Conservation (phyloP, 129 eudicot species). For the Calendula officinalis region DNA sequence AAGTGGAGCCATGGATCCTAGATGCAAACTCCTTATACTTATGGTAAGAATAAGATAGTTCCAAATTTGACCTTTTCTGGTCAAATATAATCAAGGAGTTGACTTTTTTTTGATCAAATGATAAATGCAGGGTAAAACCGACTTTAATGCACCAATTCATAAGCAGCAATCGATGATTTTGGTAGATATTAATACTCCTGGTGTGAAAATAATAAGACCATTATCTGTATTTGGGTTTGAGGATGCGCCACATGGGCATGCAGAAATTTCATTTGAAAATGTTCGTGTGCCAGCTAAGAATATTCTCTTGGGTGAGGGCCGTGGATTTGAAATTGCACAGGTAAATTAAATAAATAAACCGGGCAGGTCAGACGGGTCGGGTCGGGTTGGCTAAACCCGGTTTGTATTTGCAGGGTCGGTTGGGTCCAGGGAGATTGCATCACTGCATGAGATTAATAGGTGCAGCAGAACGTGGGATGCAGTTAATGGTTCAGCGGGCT, state of each 20-base stretch:
- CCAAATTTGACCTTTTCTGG: background rate
- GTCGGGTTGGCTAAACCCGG: background rate
- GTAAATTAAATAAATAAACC: constrained; percentile 18
- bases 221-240: constrained; percentile 92
- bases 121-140: constrained; percentile 78
- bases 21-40: constrained; percentile 88
- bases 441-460: constrained; percentile 95
- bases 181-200: constrained; percentile 80
- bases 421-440: constrained; percentile 97
- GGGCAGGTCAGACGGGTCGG: no score
- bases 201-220: constrained; percentile 63
- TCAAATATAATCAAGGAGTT: constrained; percentile 13
- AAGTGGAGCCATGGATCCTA: constrained; percentile 99
- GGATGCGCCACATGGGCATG: constrained; percentile 99
- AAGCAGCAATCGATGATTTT: constrained; percentile 92
- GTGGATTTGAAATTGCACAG: constrained; percentile 99
- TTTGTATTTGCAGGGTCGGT: constrained; percentile 61
- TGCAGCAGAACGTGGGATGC: constrained; percentile 98
- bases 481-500: constrained; percentile 79
- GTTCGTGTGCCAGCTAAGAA: constrained; percentile 79
- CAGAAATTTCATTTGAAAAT: constrained; percentile 74
- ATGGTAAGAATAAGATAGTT: constrained; percentile 52
- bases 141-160: constrained; percentile 74
- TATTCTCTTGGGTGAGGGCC: constrained; percentile 89
- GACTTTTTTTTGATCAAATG: background rate